Conservation (phyloP, 73 alveolate species). For the Tetrahymena thermophila region DNA sequence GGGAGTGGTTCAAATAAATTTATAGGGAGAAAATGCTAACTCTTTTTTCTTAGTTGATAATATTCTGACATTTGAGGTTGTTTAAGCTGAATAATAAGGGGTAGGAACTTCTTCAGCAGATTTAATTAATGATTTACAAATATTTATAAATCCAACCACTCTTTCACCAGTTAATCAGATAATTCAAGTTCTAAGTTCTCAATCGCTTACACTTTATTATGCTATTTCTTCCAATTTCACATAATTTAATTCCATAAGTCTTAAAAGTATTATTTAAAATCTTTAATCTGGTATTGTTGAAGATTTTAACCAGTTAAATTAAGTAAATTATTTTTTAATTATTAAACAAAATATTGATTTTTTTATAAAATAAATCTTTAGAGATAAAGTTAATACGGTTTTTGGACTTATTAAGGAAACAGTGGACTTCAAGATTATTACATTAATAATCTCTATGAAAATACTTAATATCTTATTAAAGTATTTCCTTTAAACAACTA, state of each 20-base stretch:
- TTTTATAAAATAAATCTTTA: neutral
- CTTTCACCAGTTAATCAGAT: neutral
- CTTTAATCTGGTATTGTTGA: neutral
- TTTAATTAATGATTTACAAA: neutral
- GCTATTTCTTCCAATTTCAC: neutral
- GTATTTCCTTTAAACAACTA: neutral
- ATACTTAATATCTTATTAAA: neutral
- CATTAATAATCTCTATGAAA: neutral
- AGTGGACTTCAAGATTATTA: neutral
- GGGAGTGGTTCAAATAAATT: neutral
- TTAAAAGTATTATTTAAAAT: neutral
- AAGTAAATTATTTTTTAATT: neutral
- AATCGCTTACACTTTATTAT: neutral
- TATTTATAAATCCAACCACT: neutral
- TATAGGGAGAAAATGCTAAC: neutral
- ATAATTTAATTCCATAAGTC: neutral
- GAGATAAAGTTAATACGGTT: neutral
- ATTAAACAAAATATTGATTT: neutral
- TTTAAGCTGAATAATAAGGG: neutral
- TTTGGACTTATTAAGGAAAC: neutral
- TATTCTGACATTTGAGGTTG: neutral
- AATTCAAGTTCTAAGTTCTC: neutral
- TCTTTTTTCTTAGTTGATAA: neutral
- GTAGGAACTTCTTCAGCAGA: neutral
- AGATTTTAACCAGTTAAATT: neutral